Evolutionary conservation across 129 eudicot species (phyloP), one percentile per base, ranked within the genome.

Genomic region (Flaveria brownii): DNA sequence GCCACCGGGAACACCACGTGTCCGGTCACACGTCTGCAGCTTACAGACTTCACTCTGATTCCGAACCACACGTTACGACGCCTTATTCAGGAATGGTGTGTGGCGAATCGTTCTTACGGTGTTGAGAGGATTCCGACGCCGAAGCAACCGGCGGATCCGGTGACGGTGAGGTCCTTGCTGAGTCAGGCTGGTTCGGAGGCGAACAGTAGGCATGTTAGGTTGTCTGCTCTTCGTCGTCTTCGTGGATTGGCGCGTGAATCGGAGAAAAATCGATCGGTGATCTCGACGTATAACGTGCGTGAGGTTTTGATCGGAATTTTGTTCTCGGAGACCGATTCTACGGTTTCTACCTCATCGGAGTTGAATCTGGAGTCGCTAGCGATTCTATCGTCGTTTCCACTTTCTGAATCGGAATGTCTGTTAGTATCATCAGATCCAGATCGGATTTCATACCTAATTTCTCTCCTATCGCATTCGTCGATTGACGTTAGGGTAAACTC

Each of bases 121-220:
- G 92, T 90, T n/a, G 91, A 90, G 68, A 84, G 97, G n/a, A 93
- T 93, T 23, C 98, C 98, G 4, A 93, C 98, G 14, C 98, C 98
- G 6, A 93, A 93, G 49, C 97, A 92, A 73, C 98, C 98, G 8
- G 98, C 96, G 22, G 98, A 93, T 25, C 97, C 98, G 59, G 83
- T 78, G 25, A 33, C 84, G 61, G 92, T 93, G 9, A 83, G 98
- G 47, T 77, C 88, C 2, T 64, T 93, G 12, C 71, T 93, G 9
- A 77, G 49, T 76, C 98, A 93, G 65, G 92, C 91, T 10, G 77
- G 77, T 0, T 82, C 89, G 17, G 87, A 56, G 36, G 82, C 93
- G 39, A 82, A 70, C 16, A 73, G 82, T 20, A 67, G 73, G 41
- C 84, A 82, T 76, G 72, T 77, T 51, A 77, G 98, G 73, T 70